Percentiles rank a stretch among this genome's conserved stretches.
These are phyloP conservation scores for Botrytis elliptica DNA, from an alignment of 2,329 filamentous ascomycete species.

Conservation along the genomic window DNA sequence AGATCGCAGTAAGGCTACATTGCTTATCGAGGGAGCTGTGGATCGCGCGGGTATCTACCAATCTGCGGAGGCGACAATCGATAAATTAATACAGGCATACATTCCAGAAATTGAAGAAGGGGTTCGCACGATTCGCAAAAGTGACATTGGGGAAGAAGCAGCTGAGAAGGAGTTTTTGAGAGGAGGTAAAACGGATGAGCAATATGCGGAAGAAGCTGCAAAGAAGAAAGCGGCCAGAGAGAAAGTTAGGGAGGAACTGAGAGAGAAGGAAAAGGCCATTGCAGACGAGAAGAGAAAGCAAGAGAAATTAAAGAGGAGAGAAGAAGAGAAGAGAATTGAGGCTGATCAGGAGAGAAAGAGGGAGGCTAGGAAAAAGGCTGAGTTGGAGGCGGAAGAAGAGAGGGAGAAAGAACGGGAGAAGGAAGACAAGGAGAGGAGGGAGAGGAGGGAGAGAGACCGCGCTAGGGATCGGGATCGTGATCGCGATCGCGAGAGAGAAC, in stretches of 20 bases:
- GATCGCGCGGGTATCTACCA: conserved; percentile 76
- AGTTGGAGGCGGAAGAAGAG: conserved; percentile 34
- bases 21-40: conserved; percentile 74
- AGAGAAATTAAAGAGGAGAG: conserved; percentile 52
- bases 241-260: conserved; percentile 58
- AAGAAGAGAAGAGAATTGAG: conserved; percentile 47
- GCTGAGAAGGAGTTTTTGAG: conserved; percentile 63
- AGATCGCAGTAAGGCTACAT: conserved; percentile 70
- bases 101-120: conserved; percentile 65
- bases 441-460: conserved; percentile 26
- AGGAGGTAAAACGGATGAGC: conserved; percentile 71
- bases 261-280: conserved; percentile 55
- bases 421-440: conserved; percentile 39
- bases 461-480: conserved; percentile 38
- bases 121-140: conserved; percentile 65
- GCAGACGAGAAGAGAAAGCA: conserved; percentile 62
- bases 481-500: conserved; percentile 28
- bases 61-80: conserved; percentile 65
- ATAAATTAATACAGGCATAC: conserved; percentile 61
- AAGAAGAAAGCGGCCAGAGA: conserved; percentile 60
- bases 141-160: conserved; percentile 67
- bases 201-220: conserved; percentile 68
- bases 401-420: conserved; percentile 35
- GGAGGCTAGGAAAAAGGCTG: conserved; percentile 36
- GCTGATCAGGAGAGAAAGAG: conserved; percentile 47